Conservation (phyloP, 345 rosid genomes). For the Hibiscus syriacus region DNA sequence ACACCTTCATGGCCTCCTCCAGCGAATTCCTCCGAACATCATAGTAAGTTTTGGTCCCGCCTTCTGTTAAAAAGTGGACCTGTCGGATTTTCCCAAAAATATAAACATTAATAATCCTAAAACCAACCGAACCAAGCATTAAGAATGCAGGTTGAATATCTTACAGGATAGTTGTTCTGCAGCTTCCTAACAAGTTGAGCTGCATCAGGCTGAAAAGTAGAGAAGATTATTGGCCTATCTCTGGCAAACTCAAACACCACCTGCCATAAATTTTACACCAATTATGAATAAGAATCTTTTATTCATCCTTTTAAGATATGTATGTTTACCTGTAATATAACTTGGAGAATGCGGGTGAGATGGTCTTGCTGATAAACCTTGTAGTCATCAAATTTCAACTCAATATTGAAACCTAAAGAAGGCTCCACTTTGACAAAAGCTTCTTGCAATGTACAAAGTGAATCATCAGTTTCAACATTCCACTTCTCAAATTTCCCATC, state of each 20-base stretch:
- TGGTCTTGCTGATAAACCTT: conserved; percentile 52
- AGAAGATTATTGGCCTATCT: conserved; percentile 72
- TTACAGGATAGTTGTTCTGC: conserved; percentile 74
- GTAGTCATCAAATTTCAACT: conserved; percentile 82
- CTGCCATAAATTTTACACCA: conserved; percentile 17
- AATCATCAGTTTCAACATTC: conserved; percentile 68
- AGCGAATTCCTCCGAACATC: conserved; percentile 78
- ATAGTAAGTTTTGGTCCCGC: conserved; percentile 47
- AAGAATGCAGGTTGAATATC: conserved; percentile 8
- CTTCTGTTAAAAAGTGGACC: conserved; percentile 85
- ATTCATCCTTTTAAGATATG: neutral
- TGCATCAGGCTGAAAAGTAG: conserved; percentile 90
- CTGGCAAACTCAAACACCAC: conserved; percentile 55
- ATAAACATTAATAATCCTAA: neutral
- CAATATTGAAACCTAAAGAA: conserved; percentile 78
- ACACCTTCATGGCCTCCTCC: conserved; percentile 84
- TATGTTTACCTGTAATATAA: conserved; percentile 44
- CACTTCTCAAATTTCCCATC: conserved; percentile 67
- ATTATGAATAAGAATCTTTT: neutral
- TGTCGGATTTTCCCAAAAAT: conserved; percentile 11
- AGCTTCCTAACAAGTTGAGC: conserved; percentile 61
- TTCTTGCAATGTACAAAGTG: conserved; percentile 69
- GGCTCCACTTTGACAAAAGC: conserved; percentile 69
- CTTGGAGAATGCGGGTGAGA: conserved; percentile 54
- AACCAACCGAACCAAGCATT: neutral